Evolutionary conservation across 768 basidiomycete genomes (phyloP).

Genomic region (Hysterangium stoloniferum): DNA sequence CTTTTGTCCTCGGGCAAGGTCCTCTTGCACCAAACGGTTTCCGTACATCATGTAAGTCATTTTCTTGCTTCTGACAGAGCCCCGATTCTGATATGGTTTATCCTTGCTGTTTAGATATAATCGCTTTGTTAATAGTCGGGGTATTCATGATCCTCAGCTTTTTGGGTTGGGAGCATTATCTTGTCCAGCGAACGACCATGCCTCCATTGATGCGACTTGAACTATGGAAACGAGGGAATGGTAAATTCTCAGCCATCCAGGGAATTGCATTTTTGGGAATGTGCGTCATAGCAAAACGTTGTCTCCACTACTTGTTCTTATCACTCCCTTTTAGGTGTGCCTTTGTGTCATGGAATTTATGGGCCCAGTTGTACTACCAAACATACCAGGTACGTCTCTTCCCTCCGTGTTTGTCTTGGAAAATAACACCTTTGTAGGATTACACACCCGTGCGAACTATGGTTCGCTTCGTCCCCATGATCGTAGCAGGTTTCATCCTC

Average conservation of each 20-base stretch:
- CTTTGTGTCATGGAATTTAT: slow-evolving; percentile 49
- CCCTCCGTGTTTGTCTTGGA: too few species aligned
- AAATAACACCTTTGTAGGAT: slow-evolving; percentile 14
- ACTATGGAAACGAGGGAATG: slow-evolving; percentile 55
- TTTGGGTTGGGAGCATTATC: slow-evolving; percentile 54
- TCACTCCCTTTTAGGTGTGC: slow-evolving; percentile 22
- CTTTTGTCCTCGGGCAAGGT: slow-evolving; percentile 68
- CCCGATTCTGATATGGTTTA: neutral
- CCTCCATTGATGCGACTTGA: slow-evolving; percentile 61
- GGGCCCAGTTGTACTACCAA: slow-evolving; percentile 67
- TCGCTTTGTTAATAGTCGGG: slow-evolving; percentile 57
- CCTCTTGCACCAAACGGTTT: slow-evolving; percentile 52
- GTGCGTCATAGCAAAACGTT: slow-evolving; percentile 17
- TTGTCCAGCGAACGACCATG: slow-evolving; percentile 28
- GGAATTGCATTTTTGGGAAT: slow-evolving; percentile 57
- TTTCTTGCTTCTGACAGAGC: neutral
- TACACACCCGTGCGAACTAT: slow-evolving; percentile 54
- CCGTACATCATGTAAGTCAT: slow-evolving; percentile 44
- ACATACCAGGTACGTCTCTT: slow-evolving; percentile 31
- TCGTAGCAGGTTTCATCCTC: slow-evolving; percentile 52
- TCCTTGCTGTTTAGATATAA: slow-evolving; percentile 45
- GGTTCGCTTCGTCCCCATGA: slow-evolving; percentile 64
- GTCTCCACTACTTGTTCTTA: neutral
- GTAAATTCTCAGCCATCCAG: slow-evolving; percentile 55
- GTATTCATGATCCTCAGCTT: slow-evolving; percentile 49